These are phyloP conservation scores for Cadophora malorum DNA, from an alignment of 2,329 filamentous ascomycete species.

Conservation along the genomic window DNA sequence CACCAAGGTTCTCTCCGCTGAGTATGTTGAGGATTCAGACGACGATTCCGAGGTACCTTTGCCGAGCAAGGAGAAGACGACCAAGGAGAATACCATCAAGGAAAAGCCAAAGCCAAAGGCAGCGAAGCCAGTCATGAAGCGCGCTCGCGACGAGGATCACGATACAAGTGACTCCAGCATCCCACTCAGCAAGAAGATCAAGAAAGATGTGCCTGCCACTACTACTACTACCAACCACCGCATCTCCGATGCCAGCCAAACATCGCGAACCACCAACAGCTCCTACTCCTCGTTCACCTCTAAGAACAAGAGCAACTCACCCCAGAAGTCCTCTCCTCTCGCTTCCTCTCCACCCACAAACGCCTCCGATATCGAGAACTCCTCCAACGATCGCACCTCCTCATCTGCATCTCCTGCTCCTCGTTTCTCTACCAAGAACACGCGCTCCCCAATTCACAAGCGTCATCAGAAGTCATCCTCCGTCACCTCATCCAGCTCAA, in stretches of 20 bases:
- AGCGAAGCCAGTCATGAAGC: conserved; percentile 50
- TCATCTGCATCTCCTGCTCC: conserved; percentile 39
- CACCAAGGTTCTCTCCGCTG: conserved; percentile 43
- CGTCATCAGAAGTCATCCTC: conserved; percentile 45
- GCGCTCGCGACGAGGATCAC: conserved; percentile 53
- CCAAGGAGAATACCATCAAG: neutral
- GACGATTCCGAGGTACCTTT: conserved; percentile 37
- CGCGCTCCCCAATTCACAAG: conserved; percentile 43
- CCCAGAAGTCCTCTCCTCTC: conserved; percentile 67
- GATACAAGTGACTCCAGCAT: conserved; percentile 42
- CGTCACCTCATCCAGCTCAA: conserved; percentile 37
- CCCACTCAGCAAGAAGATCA: conserved; percentile 45
- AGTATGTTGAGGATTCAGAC: conserved; percentile 45
- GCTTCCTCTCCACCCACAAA: conserved; percentile 71
- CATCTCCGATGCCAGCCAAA: conserved; percentile 56
- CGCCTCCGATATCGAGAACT: conserved; percentile 64
- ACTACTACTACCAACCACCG: conserved; percentile 45
- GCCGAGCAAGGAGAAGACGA: conserved; percentile 40
- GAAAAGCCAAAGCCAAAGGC: conserved; percentile 45
- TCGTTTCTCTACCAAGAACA: conserved; percentile 32
- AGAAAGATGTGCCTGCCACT: conserved; percentile 37
- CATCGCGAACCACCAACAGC: conserved; percentile 52
- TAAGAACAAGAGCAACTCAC: conserved; percentile 58
- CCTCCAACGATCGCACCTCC: conserved; percentile 40
- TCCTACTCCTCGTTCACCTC: conserved; percentile 47